These are phyloP conservation scores for Fomes fomentarius DNA, from an alignment of 1,284 basidiomycete species.

Conservation along the genomic window DNA sequence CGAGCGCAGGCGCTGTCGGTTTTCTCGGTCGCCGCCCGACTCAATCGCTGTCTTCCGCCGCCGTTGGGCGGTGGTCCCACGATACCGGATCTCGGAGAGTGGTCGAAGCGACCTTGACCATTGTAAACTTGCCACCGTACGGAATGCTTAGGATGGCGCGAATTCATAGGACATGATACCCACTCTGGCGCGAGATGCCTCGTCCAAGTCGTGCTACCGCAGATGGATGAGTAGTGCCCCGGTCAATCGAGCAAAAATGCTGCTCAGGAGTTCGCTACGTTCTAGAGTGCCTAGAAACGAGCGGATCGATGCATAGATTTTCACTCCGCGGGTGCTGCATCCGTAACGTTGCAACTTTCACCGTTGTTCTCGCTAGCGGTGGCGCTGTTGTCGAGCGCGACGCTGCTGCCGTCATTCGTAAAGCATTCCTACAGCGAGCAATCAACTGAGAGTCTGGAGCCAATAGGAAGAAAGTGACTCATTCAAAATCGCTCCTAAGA, in stretches of 20 bases:
- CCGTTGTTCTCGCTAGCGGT: background rate
- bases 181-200: too few relatives aligned
- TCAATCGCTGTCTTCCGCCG: background rate
- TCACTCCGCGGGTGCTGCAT: background rate
- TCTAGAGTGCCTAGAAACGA: background rate
- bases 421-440: background rate
- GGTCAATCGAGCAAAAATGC: too few relatives aligned
- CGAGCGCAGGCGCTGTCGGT: conserved; percentile 11
- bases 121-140: too few relatives aligned
- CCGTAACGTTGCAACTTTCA: background rate
- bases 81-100: background rate
- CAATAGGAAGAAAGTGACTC: background rate
- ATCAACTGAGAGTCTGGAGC: background rate
- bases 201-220: too few relatives aligned
- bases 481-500: background rate
- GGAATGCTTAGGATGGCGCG: too few relatives aligned
- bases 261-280: background rate
- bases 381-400: background rate
- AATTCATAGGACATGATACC: too few relatives aligned
- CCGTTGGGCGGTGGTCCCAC: background rate
- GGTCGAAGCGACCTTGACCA: background rate
- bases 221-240: too few relatives aligned
- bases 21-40: conserved; percentile 13
- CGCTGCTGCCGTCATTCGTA: conserved; percentile 2
- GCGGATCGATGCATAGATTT: too few relatives aligned